Evolutionary conservation across 768 basidiomycete species (phyloP).

Genomic region (Leucosporidium scottii): DNA sequence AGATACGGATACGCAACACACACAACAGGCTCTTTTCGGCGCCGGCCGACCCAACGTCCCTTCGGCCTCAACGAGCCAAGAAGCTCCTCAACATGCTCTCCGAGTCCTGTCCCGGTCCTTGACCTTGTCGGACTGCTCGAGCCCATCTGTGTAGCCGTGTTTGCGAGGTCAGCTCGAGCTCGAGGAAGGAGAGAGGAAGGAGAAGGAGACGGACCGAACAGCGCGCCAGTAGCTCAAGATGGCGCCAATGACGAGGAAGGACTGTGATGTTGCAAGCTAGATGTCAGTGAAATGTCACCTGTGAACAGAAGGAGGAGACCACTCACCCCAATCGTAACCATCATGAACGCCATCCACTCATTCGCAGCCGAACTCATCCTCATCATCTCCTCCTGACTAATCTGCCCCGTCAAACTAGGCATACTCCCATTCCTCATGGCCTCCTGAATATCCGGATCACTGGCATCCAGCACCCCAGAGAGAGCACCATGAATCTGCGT

Average conservation of each 20-base stretch:
- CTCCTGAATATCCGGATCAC: conserved; percentile 1
- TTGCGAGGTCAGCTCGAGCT: background rate
- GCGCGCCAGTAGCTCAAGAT: conserved; percentile 30
- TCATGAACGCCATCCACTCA: conserved; percentile 84
- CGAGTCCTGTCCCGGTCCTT: background rate
- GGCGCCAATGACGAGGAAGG: conserved; percentile 26
- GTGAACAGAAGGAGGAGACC: too few species aligned
- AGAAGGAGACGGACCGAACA: conserved; percentile 8
- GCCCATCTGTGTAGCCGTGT: background rate
- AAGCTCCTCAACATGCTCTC: conserved; percentile 1
- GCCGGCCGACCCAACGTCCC: too few species aligned
- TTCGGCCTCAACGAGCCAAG: background rate
- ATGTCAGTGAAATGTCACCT: background rate
- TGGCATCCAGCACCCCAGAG: conserved; percentile 11
- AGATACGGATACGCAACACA: background rate
- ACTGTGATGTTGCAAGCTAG: background rate
- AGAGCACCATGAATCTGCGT: conserved; percentile 17
- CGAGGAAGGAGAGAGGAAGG: background rate
- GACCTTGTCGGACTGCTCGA: background rate
- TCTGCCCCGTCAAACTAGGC: conserved; percentile 38
- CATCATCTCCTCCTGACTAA: conserved; percentile 30
- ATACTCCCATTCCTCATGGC: conserved; percentile 24
- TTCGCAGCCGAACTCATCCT: conserved; percentile 47
- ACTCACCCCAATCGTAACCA: conserved; percentile 69
- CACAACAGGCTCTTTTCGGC: too few species aligned